Evolutionary conservation across 208 protist species (phyloP), one percentile per base, ranked within the genome.

Genomic region (Wallacemonas sp.): DNA sequence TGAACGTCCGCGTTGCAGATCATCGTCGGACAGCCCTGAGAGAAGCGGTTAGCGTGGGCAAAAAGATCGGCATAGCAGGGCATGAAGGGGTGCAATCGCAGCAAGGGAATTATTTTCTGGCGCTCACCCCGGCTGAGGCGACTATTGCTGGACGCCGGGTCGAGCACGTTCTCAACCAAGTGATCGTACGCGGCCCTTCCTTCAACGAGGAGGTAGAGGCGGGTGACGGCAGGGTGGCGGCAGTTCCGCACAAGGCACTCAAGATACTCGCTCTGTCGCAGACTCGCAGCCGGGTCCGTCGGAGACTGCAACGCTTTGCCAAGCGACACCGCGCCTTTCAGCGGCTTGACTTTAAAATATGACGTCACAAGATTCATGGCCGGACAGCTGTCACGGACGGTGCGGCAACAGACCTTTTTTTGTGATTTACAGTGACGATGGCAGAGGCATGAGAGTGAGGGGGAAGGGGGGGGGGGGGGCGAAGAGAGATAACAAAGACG

Each of bases 1-100:
- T 90, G 86, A 17, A 96, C 78, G 62, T 96, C 87, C 0, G 87
- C 85, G 70, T 96, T 96, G 69, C 86, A 93, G 44, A 96, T 69
- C 90, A 96, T 94, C 8, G 68, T 66, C 12, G 93, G 75, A 28
- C 66, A 44, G 15, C 75, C 72, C 42, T 38, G n/a, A 0, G 54
- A 36, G 4, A 92, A 72, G 17, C 90, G 45, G 62, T 89, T 93
- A 0, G 87, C 90, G 53, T 88, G 58, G 2, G 59, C 19, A 58
- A 96, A 96, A 9, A 96, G 66, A 46, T 94, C 86, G 0, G 77
- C 75, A 67, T 96, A 96, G 38, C 73, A 68, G 3, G 86, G 84
- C 65, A 84, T 68, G 17, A 41, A 46, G 5, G 38, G 47, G 5
- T 53, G 61, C 11, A 61, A 34, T 2, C 71, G 68, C 6, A 90